phyloP scores from a whole-genome alignment of 768 basidiomycete genomes.

The Lepiota subincarnata region DNA sequence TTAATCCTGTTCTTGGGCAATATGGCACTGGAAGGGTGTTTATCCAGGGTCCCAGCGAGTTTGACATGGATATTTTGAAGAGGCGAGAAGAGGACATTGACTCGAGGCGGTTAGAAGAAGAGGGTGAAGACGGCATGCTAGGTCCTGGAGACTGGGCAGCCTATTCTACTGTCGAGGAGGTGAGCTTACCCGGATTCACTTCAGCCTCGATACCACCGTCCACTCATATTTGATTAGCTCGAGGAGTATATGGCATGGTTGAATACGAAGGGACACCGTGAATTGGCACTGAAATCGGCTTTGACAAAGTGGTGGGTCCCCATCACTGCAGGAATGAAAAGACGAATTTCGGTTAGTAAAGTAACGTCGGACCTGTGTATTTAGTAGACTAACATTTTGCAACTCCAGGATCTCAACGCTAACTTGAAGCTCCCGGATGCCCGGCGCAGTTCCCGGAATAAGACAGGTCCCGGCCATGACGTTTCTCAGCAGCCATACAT shows the following conservation, averaged over 20 bases:
- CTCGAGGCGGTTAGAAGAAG: conserved; percentile 66
- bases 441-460: conserved; percentile 71
- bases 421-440: conserved; percentile 74
- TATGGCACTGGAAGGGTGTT: conserved; percentile 91
- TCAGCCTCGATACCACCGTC: conserved; percentile 10
- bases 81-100: conserved; percentile 59
- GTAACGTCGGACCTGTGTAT: not conserved
- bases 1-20: conserved; percentile 39
- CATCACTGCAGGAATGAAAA: conserved; percentile 73
- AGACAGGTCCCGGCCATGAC: conserved; percentile 54
- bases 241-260: conserved; percentile 86
- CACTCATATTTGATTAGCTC: conserved; percentile 43
- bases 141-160: conserved; percentile 85
- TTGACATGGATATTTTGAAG: conserved; percentile 70
- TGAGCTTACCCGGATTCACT: conserved; percentile 29
- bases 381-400: conserved; percentile 7
- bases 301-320: conserved; percentile 84
- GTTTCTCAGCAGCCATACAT: conserved; percentile 80
- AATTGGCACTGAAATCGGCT: conserved; percentile 71
- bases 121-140: conserved; percentile 73
- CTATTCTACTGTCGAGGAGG: conserved; percentile 85
- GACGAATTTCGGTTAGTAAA: conserved; percentile 64
- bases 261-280: conserved; percentile 87
- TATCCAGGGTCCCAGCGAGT: conserved; percentile 85
- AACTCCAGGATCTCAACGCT: conserved; percentile 59